Evolutionary conservation across 1,284 basidiomycete genomes (phyloP), one percentile per base, ranked within the genome.

Genomic region (Puccinia triticina): DNA sequence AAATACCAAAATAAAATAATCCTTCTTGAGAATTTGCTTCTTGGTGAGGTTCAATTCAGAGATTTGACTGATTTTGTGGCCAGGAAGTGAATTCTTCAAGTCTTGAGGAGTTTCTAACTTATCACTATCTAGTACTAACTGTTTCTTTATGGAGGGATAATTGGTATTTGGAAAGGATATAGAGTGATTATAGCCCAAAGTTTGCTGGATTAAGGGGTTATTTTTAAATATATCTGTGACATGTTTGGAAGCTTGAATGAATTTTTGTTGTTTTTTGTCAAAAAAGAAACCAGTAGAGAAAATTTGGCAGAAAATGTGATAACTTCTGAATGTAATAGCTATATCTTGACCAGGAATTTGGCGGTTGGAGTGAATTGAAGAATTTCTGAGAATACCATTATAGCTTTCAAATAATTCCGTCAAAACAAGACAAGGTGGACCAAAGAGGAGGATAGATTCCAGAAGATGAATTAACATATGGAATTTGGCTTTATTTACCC

Each of bases 301-400:
- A 59, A 59, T 59, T 59, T 59, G 55, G 21, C 55, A 21, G 55
- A 59, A 29, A n/a, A 21, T 10, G 29, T 59, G 21, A 59, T 59
- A 59, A 59, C 23, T 59, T 7, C 55, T 29, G 29, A 59, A 59
- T 59, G 55, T 59, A 21, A 59, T 59, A 59, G 55, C 55, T n/a
- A 59, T 59, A 29, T 59, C 55, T n/a, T 29, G 55, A 8, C 55
- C 55, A 59, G 55, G 55, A 59, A 7, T 59, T n/a, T n/a, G 55
- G 23, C 29, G 55, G 29, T 59, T 59, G 55, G 55, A 59, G 23
- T 59, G 55, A 21, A 59, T 29, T 59, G 55, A 59, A n/a, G 55
- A 7, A 59, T 59, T 23, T 59, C 55, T 59, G 8, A 59, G 29
- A 59, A 59, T 29, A 29, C 55, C 29, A 29, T 59, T 59, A 29